phyloP scores from a whole-genome alignment of 257 asterid species.

The Primulina huaijiensis region DNA sequence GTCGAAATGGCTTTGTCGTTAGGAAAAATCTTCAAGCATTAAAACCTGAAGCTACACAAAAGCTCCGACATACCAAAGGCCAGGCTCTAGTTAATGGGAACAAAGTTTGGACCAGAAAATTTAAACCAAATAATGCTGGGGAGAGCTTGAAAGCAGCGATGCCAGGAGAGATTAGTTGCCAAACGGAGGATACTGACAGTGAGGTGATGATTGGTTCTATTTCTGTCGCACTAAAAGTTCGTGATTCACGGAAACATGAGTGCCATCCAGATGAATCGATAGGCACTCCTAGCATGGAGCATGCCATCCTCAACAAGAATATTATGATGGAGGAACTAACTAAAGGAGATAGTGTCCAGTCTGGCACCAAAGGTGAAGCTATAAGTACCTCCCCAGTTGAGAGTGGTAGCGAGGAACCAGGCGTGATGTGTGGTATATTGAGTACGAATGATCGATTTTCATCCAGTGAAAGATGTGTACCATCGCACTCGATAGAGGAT shows the following conservation, averaged over 20 bases:
- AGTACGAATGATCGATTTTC: constrained; percentile 26
- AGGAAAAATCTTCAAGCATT: constrained; percentile 43
- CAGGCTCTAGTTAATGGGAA: constrained; percentile 34
- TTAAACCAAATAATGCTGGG: constrained; percentile 41
- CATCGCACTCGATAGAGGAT: constrained; percentile 19
- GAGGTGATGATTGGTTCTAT: constrained; percentile 83
- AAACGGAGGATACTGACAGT: constrained; percentile 40
- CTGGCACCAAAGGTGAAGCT: constrained; percentile 33
- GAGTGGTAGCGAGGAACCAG: constrained; percentile 21
- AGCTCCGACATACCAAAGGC: constrained; percentile 49
- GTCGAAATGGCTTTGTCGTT: constrained; percentile 44
- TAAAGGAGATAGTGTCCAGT: constrained; percentile 37
- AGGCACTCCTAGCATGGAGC: constrained; percentile 31
- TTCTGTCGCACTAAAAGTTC: constrained; percentile 47
- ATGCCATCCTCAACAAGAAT: constrained; percentile 32
- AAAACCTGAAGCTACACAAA: constrained; percentile 49
- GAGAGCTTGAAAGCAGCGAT: constrained; percentile 31
- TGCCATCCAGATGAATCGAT: constrained; percentile 24
- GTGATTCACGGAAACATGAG: constrained; percentile 29
- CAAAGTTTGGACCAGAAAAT: constrained; percentile 80
- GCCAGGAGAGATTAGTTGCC: constrained; percentile 35
- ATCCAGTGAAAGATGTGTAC: constrained; percentile 33
- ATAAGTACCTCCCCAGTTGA: constrained; percentile 20
- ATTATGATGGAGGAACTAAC: constrained; percentile 33
- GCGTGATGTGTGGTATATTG: constrained; percentile 4